Evolutionary conservation across 768 basidiomycete species (phyloP), one percentile per base, ranked within the genome.

Genomic region (Russula ochroleuca): DNA sequence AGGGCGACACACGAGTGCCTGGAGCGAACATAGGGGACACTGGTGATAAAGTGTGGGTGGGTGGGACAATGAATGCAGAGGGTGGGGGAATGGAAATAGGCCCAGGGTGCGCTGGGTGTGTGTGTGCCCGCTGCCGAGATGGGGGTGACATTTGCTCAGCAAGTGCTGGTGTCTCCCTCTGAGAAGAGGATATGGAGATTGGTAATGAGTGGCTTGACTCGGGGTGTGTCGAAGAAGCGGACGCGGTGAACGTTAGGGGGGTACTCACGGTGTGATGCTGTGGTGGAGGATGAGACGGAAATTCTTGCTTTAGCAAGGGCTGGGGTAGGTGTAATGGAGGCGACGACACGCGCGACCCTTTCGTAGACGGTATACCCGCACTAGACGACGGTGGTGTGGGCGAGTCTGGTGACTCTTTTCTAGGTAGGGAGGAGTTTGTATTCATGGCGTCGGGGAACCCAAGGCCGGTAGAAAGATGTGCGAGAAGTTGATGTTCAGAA

Each of bases 41-140:
- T 17, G 73, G 69, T 13, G 67, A 65, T 14, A 70, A 70, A 9
- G 73, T 70, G 5, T 75, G 74, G 11, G 72, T 53, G 0, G 80
- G 73, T 63, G 81, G 79, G 4, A 78, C 74, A 21, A 72, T 70
- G 35, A 79, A 79, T 17, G 75, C 71, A 25, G 78, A 80, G 1
- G 81, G 85, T 1, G 85, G 88, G 35, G 85, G 90, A 35, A 87
- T 80, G 2, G 84, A 73, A 56, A 91, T 90, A 2, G 83, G 84
- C 0, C 87, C 88, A 1, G 89, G 89, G 67, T 87, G 88, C 51
- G 85, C 79, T 43, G 78, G 78, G 61, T 78, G 77, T 10, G 70
- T 69, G 67, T 43, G 70, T 23, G 43, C 53, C 54, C 63, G 70
- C 52, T 69, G 68, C 50, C 52, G 65, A 31, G 66, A 63, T 5